Evolutionary conservation across 2,329 filamentous ascomycete species (phyloP).

Genomic region (Aspergillus luchuensis): DNA sequence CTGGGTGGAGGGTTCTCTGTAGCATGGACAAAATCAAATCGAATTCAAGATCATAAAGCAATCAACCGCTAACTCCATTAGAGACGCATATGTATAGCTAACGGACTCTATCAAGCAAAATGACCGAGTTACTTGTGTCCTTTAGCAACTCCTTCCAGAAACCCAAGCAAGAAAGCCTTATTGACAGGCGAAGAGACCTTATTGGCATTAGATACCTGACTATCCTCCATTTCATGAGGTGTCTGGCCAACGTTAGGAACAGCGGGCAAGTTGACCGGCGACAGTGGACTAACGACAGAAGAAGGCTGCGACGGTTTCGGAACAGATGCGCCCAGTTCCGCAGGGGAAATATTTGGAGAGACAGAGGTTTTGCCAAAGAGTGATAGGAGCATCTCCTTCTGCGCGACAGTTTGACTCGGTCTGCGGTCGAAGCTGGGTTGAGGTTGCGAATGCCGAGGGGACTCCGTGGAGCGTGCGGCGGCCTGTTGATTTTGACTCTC

Average conservation of each 20-base stretch:
- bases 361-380: slow-evolving; percentile 59
- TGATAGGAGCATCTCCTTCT: slow-evolving; percentile 58
- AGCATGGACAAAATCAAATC: background rate
- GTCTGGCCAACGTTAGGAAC: slow-evolving; percentile 23
- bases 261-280: slow-evolving; percentile 27
- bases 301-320: slow-evolving; percentile 26
- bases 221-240: slow-evolving; percentile 32
- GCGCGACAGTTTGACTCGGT: slow-evolving; percentile 46
- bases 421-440: slow-evolving; percentile 37
- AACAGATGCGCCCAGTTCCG: slow-evolving; percentile 22
- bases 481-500: slow-evolving; percentile 22
- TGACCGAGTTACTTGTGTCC: slow-evolving; percentile 35
- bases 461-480: slow-evolving; percentile 9
- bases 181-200: slow-evolving; percentile 64
- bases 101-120: background rate
- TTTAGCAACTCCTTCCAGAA: slow-evolving; percentile 63
- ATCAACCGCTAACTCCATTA: background rate
- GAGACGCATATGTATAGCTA: background rate
- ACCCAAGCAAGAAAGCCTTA: slow-evolving; percentile 74
- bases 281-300: slow-evolving; percentile 34
- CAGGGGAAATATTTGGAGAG: slow-evolving; percentile 26
- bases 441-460: slow-evolving; percentile 20
- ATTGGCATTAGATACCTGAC: slow-evolving; percentile 54
- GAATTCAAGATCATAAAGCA: background rate
- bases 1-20: background rate